phyloP scores from a whole-genome alignment of 805 yeast species.

The Candida wancherniae region DNA sequence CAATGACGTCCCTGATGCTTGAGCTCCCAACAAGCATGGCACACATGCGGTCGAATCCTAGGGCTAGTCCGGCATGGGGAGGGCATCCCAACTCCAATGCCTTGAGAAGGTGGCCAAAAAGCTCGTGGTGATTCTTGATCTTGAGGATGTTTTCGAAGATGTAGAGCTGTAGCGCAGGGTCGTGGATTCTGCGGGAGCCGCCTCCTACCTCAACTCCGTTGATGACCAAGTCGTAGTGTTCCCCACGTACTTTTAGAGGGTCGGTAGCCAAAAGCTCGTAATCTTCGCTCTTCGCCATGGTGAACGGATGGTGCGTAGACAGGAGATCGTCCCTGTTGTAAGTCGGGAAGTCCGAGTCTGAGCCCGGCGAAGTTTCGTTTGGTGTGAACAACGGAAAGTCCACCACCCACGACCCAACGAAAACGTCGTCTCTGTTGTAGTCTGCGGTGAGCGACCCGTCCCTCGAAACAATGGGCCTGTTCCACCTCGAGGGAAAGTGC shows the following conservation, averaged over 20 bases:
- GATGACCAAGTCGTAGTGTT: conserved; percentile 88
- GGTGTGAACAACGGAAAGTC: conserved; percentile 93
- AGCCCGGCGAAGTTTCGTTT: conserved; percentile 31
- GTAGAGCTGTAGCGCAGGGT: conserved; percentile 67
- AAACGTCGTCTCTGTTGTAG: conserved; percentile 28
- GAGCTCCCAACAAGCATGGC: conserved; percentile 79
- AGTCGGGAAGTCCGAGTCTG: conserved; percentile 47
- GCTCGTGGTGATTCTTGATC: conserved; percentile 50
- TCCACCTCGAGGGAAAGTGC: conserved; percentile 47
- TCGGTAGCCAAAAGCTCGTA: conserved; percentile 47
- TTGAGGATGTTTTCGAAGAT: conserved; percentile 62
- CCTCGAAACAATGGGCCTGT: conserved; percentile 30
- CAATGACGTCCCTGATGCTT: conserved; percentile 88
- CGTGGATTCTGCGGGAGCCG: conserved; percentile 94
- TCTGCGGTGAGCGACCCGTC: conserved; percentile 11
- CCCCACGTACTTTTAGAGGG: conserved; percentile 72
- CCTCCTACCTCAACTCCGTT: conserved; percentile 98
- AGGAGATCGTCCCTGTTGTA: conserved; percentile 48
- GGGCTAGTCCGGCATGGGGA: conserved; percentile 96
- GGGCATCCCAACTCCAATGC: conserved; percentile 93
- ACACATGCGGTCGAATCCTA: conserved; percentile 90
- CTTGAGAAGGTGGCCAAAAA: conserved; percentile 80
- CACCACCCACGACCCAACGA: conserved; percentile 79
- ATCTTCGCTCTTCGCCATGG: conserved; percentile 79
- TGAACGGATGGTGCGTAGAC: conserved; percentile 96